These are phyloP conservation scores for Pigoraptor vietnamica DNA, from an alignment of 78 protist genomes.

Conservation along the genomic window DNA sequence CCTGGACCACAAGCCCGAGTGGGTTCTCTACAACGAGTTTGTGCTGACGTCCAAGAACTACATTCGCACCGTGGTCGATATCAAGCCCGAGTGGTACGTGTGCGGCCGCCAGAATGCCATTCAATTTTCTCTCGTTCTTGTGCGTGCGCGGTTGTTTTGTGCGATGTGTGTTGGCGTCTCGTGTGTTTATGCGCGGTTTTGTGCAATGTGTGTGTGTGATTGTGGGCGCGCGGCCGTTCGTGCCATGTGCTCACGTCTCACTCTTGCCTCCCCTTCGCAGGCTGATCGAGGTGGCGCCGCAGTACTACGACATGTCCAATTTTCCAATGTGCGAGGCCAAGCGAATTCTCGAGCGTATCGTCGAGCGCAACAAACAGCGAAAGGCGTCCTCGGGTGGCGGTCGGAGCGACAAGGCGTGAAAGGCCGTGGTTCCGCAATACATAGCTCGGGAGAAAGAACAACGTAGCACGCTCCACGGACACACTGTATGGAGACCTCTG, in stretches of 20 bases:
- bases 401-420: neutral
- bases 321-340: slow-evolving; percentile 72
- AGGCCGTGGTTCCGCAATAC: too few species aligned
- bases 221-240: neutral
- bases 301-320: slow-evolving; percentile 78
- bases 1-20: slow-evolving; percentile 89
- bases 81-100: slow-evolving; percentile 80
- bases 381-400: neutral
- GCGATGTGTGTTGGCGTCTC: neutral
- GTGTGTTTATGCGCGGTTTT: neutral
- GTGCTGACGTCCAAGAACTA: slow-evolving; percentile 91
- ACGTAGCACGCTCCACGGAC: too few species aligned
- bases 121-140: neutral
- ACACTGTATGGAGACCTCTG: too few species aligned
- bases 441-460: too few species aligned
- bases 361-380: neutral
- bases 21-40: slow-evolving; percentile 96
- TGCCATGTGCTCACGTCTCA: too few species aligned
- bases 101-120: neutral
- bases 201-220: neutral
- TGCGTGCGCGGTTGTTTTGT: neutral
- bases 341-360: slow-evolving; percentile 30
- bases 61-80: slow-evolving; percentile 89
- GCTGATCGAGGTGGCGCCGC: slow-evolving; percentile 73
- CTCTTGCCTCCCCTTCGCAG: too few species aligned